Base-by-base conservation (phyloP, 1,139 yeast genomes). In the Debaryomycetaceae sp. region DNA sequence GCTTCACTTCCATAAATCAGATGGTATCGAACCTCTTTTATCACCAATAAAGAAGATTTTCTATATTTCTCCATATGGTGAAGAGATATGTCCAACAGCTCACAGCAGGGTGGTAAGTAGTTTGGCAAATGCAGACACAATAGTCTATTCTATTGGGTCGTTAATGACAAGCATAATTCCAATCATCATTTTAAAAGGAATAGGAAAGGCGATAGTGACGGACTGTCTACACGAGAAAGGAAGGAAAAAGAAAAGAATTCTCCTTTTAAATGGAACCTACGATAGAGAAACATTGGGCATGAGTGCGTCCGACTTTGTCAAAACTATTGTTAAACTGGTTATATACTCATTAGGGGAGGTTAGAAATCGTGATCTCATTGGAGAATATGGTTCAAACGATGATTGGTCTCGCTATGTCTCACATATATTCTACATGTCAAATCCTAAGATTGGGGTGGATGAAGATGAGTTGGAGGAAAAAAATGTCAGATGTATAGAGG, bases 51-150 rank as follows among this genome's bases (percentile, higher is more conserved):
- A 78, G 36, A 67, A 93, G 27, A 78, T 90, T 6, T 84, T 83
- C 55, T 91, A 91, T 58, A 85, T 90, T 41, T 87, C 91, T 31
- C 95, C 95, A 0, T 87, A 87, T 56, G 96, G 96, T 1, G 89
- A 87, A 57, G 97, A 89, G 57, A 86, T 88, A 33, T 80, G 84
- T 52, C 97, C 97, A 3, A 65, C 73, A 24, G 93, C 95, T 1
- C 85, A 85, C 52, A 66, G 81, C 6, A 70, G 87, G 47, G 93
- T 85, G 0, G 61, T 80, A 1, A 62, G 78, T 0, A 72, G 80
- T 22, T 61, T 89, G 3, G 60, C 75, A 20, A 59, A 68, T 8
- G 71, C 87, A 0, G 78, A 83, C 41, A 75, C 78, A 11, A 65
- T 90, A 0, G 71, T 91, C 0, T 89, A 83, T 58, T 87, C 96